Evolutionary conservation across 176 grass and related monocot species (phyloP), one percentile per base, ranked within the genome.

Genomic region (Secale cereale): DNA sequence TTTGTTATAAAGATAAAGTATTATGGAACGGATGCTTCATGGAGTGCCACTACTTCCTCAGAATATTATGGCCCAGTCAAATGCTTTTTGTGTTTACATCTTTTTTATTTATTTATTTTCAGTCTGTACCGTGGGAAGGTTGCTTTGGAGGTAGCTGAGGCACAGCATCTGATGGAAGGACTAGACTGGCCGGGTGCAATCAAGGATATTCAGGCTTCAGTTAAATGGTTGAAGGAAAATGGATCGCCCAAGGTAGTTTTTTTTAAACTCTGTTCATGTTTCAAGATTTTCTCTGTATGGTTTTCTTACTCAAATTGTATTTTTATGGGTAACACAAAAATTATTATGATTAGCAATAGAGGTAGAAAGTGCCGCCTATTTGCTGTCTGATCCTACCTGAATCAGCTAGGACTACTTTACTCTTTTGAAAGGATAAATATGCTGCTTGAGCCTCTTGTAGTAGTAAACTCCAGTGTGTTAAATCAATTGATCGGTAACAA

Each of bases 61-160:
- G 7, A 64, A 70, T 78, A 2, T 80, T 77, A 6, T 22, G 40
- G 41, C 37, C 39, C 27, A n/a, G 30, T 30, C 23, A 64, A 45
- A n/a, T 40, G 40, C 3, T 80, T 82, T 10, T 11, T 74, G 59
- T 67, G 3, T 59, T 83, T 11, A 19, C 2, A 67, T 65, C 15
- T 17, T 26, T 79, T 57, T 50, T 56, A 20, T 54, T 54, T 9
- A 8, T 76, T 26, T 50, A 40, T 72, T 48, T 10, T 71, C 80
- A 98, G 96, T 91, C 92, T 95, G 76, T 98, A 98, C 78, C 91
- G 89, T 83, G 96, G 96, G 71, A 98, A 98, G 72, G 91, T 98
- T 85, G 96, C 89, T 69, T 62, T 95, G 50, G 91, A 95, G 80
- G 91, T 81, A 40, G 96, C 96, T 65, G 96, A 98, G 78, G 96